A percentile compares a stretch with the other conserved stretches of the same genome.
phyloP scores from a whole-genome alignment of 805 yeast genomes.

The Hermanozyma aechmeae region DNA sequence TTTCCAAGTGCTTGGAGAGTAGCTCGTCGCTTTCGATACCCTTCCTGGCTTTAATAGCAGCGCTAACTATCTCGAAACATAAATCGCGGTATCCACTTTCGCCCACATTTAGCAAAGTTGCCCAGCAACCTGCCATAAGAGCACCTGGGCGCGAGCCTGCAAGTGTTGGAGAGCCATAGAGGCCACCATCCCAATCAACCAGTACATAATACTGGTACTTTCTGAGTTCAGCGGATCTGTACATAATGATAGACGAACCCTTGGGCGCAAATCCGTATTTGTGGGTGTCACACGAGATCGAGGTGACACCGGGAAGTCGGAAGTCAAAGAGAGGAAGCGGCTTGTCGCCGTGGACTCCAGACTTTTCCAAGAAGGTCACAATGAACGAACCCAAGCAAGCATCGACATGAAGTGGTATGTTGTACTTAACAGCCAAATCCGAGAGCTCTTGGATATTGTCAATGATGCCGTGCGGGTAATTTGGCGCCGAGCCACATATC shows the following conservation, averaged over 20 bases:
- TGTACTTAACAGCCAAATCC: slow-evolving; percentile 48
- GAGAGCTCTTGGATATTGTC: slow-evolving; percentile 79
- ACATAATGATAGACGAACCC: slow-evolving; percentile 90
- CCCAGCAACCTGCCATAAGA: slow-evolving; percentile 97
- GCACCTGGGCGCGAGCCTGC: slow-evolving; percentile 99
- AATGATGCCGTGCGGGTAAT: slow-evolving; percentile 92
- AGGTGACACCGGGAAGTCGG: slow-evolving; percentile 81
- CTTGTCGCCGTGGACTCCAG: slow-evolving; percentile 37
- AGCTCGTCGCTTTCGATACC: slow-evolving; percentile 37
- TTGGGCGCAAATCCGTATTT: slow-evolving; percentile 98
- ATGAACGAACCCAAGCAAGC: slow-evolving; percentile 93
- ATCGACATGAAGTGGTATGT: slow-evolving; percentile 90
- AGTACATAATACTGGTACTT: slow-evolving; percentile 76
- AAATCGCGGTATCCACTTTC: slow-evolving; percentile 68
- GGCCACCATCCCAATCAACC: slow-evolving; percentile 88
- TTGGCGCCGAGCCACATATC: slow-evolving; percentile 90
- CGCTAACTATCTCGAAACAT: slow-evolving; percentile 56
- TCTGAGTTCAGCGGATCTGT: slow-evolving; percentile 59
- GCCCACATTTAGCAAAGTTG: slow-evolving; percentile 77
- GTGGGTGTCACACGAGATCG: slow-evolving; percentile 98
- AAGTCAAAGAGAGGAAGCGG: slow-evolving; percentile 64
- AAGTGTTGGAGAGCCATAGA: slow-evolving; percentile 91
- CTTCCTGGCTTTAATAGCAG: slow-evolving; percentile 45
- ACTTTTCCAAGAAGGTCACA: slow-evolving; percentile 65
- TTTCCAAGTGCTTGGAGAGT: slow-evolving; percentile 41